Evolutionary conservation across 495 filamentous ascomycete genomes (phyloP).

Genomic region (Penicillium alfredii): DNA sequence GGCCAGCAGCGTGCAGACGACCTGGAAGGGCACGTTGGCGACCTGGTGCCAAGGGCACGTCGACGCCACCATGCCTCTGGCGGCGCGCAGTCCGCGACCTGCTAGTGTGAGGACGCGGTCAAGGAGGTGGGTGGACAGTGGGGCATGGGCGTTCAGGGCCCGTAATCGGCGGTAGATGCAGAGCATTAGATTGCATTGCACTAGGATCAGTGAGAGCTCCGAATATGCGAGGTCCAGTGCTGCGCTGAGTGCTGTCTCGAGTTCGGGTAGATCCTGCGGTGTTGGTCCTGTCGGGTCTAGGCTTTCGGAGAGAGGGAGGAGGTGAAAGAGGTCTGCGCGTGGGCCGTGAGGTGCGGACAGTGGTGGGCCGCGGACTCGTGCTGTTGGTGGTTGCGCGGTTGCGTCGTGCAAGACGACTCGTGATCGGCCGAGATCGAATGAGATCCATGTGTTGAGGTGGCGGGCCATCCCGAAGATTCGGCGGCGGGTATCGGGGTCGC

Average conservation of each 20-base stretch:
- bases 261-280: constrained; percentile 27
- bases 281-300: constrained; percentile 36
- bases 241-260: constrained; percentile 32
- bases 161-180: constrained; percentile 48
- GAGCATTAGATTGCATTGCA: constrained; percentile 48
- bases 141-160: constrained; percentile 33
- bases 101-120: constrained; percentile 34
- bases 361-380: constrained; percentile 6
- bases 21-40: constrained; percentile 50
- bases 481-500: constrained; percentile 34
- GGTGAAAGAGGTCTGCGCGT: constrained; percentile 31
- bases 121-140: constrained; percentile 24
- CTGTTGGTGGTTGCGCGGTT: constrained; percentile 24
- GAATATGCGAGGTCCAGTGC: constrained; percentile 35
- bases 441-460: constrained; percentile 47
- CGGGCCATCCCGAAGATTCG: constrained; percentile 46
- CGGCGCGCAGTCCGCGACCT: constrained; percentile 31
- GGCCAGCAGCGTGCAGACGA: constrained; percentile 46
- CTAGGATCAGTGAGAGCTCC: constrained; percentile 34
- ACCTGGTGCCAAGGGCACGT: constrained; percentile 49
- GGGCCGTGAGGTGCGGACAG: constrained; percentile 10
- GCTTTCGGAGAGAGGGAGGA: constrained; percentile 41
- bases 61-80: constrained; percentile 31
- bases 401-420: constrained; percentile 41
- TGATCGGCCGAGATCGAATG: constrained; percentile 50